Conservation (phyloP, 1,284 basidiomycete genomes). For the Meira nashicola region DNA sequence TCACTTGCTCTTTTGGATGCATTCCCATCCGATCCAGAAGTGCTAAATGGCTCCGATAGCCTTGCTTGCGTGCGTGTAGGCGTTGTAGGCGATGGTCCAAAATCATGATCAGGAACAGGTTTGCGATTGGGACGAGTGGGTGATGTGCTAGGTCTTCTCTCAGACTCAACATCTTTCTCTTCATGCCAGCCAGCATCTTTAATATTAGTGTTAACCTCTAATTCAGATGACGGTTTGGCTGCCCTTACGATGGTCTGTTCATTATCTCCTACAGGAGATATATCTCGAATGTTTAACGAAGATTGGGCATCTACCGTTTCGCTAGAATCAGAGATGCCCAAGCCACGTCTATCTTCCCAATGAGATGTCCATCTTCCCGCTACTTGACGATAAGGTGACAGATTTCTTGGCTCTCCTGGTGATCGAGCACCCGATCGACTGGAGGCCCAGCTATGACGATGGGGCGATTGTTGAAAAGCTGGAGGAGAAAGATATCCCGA, state of each 20-base stretch:
- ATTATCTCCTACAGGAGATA: background rate
- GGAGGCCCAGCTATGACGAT: background rate
- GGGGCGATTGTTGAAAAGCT: background rate
- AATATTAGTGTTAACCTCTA: background rate
- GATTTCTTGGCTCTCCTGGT: background rate
- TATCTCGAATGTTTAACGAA: background rate
- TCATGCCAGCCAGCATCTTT: background rate
- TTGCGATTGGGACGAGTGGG: background rate
- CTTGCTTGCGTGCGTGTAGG: background rate
- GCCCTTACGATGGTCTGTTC: too few relatives aligned
- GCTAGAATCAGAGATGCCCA: background rate
- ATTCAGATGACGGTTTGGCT: background rate
- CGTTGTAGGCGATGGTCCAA: background rate
- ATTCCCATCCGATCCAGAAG: background rate
- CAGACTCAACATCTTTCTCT: background rate
- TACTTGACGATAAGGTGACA: background rate
- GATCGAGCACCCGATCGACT: background rate
- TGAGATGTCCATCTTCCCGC: constrained; percentile 6
- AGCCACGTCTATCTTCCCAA: constrained; percentile 9
- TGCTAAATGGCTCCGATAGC: background rate
- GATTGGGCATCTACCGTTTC: background rate
- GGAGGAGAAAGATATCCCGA: background rate
- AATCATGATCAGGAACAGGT: background rate
- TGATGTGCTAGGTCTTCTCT: background rate
- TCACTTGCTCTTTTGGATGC: constrained; percentile 1